Percentiles rank a stretch among this genome's conserved stretches.
Evolutionary conservation across 805 yeast genomes (phyloP).

Genomic region (Zygoascus biomembranicola): DNA sequence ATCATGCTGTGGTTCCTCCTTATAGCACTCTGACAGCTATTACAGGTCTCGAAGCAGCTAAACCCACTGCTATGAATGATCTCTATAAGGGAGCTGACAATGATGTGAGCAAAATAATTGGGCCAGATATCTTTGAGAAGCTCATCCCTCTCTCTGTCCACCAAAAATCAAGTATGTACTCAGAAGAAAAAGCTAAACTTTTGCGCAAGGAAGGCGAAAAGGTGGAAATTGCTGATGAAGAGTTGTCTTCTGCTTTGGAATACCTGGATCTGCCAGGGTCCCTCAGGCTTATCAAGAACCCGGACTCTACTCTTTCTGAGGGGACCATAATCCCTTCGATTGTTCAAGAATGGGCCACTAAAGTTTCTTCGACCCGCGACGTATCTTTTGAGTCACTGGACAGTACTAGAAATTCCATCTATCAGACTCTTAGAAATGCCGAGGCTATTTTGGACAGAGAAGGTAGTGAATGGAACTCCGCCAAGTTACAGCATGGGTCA

Average conservation of each 20-base stretch:
- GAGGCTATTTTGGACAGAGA: constrained; percentile 25
- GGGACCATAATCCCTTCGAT: constrained; percentile 31
- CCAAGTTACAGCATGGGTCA: constrained; percentile 31
- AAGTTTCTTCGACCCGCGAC: constrained; percentile 19
- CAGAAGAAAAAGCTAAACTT: constrained; percentile 79
- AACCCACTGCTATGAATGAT: constrained; percentile 42
- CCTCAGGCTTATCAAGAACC: constrained; percentile 40
- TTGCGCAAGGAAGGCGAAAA: constrained; percentile 67
- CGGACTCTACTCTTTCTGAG: constrained; percentile 16
- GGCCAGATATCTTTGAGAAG: constrained; percentile 59
- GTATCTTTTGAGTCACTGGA: constrained; percentile 18
- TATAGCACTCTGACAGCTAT: constrained; percentile 53
- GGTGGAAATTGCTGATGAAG: constrained; percentile 71
- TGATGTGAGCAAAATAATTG: constrained; percentile 38
- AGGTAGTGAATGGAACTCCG: constrained; percentile 28
- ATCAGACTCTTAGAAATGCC: constrained; percentile 24
- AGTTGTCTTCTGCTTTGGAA: constrained; percentile 70
- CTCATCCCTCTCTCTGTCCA: constrained; percentile 83
- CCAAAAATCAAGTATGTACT: constrained; percentile 77
- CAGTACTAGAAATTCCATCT: constrained; percentile 18
- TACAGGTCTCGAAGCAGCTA: constrained; percentile 61
- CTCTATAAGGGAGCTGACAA: constrained; percentile 32
- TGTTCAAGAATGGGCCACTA: constrained; percentile 33
- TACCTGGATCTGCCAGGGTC: constrained; percentile 68
- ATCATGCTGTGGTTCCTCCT: constrained; percentile 69